Evolutionary conservation across 805 yeast species (phyloP).

Genomic region (Cyberlindnera lachancei): DNA sequence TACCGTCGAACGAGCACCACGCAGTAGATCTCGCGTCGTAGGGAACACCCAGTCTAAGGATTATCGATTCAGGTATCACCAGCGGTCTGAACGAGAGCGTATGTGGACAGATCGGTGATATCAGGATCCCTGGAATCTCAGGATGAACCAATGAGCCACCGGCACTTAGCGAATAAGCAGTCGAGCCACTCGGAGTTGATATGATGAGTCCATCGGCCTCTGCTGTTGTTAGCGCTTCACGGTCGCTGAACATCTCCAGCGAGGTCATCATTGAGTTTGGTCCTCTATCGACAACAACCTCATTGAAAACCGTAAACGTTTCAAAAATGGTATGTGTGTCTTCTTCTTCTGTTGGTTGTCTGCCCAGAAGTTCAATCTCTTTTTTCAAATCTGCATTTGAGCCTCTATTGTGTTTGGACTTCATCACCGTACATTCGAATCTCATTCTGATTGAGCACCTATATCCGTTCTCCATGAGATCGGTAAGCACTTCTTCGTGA

Average conservation of each 20-base stretch:
- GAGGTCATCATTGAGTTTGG: constrained; percentile 45
- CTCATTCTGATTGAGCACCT: constrained; percentile 42
- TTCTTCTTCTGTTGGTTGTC: constrained; percentile 16
- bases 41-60: constrained; percentile 27
- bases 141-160: constrained; percentile 53
- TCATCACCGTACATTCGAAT: constrained; percentile 42
- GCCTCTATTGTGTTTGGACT: constrained; percentile 15
- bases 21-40: constrained; percentile 26
- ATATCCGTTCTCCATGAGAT: constrained; percentile 35
- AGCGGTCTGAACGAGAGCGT: constrained; percentile 46
- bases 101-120: constrained; percentile 52
- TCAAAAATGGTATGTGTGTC: constrained; percentile 25
- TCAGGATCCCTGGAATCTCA: constrained; percentile 43
- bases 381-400: constrained; percentile 13
- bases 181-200: constrained; percentile 63
- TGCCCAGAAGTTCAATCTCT: constrained; percentile 20
- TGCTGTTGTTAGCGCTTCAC: constrained; percentile 46
- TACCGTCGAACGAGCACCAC: constrained; percentile 32
- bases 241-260: constrained; percentile 41
- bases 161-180: constrained; percentile 46
- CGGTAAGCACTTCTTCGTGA: constrained; percentile 27
- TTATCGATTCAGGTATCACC: constrained; percentile 35
- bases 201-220: constrained; percentile 62
- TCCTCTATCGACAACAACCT: constrained; percentile 45
- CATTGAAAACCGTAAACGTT: constrained; percentile 39